A percentile compares a stretch with the other conserved stretches of the same genome.
phyloP scores from a whole-genome alignment of 1,284 basidiomycete species.

The Tilletia caries region DNA sequence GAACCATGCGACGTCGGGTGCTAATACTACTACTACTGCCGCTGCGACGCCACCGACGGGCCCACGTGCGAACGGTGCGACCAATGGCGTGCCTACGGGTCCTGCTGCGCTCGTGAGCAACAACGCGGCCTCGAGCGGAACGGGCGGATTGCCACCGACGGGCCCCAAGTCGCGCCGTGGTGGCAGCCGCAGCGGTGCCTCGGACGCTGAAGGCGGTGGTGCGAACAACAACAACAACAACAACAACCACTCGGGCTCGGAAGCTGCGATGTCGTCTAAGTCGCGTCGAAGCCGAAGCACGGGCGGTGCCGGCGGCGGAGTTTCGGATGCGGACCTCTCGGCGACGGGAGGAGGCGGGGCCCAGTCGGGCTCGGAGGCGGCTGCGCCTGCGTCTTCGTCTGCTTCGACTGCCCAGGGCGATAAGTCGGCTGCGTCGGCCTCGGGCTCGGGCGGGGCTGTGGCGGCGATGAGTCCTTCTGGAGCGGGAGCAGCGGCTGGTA shows the following conservation, averaged over 20 bases:
- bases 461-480: too few species aligned
- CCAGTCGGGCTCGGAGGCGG: slow-evolving; percentile 4
- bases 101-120: neutral
- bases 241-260: slow-evolving; percentile 3
- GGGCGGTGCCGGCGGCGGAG: neutral
- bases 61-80: neutral
- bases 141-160: neutral
- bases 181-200: neutral
- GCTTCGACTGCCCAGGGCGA: neutral
- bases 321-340: neutral
- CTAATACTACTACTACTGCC: too few species aligned
- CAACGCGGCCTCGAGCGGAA: neutral
- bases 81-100: slow-evolving; percentile 7
- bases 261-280: neutral
- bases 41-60: neutral
- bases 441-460: neutral
- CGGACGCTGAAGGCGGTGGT: slow-evolving; percentile 3
- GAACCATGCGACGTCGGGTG: neutral
- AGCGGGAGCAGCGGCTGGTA: neutral
- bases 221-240: too few species aligned
- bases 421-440: neutral
- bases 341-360: neutral
- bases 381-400: neutral
- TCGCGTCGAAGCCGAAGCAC: neutral
- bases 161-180: slow-evolving; percentile 8